Conservation (phyloP, 257 asterid species). For the Solanum peruvianum region DNA sequence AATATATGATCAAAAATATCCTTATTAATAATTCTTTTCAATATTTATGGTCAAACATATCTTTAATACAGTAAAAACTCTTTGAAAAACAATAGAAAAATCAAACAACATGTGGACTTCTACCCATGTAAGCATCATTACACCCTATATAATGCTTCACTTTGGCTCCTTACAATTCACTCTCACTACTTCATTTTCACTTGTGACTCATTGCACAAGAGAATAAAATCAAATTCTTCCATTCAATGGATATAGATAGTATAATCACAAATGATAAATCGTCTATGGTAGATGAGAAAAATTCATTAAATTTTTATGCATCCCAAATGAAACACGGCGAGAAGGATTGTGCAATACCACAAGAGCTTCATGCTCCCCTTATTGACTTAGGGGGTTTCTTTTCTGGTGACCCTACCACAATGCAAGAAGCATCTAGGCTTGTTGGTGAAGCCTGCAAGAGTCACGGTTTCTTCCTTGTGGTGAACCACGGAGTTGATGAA, state of each 20-base stretch:
- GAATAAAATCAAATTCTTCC: not conserved
- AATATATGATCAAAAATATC: not conserved
- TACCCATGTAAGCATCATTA: not conserved
- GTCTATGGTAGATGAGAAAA: not conserved
- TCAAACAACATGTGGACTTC: constrained; percentile 11
- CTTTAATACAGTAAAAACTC: not conserved
- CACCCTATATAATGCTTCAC: not conserved
- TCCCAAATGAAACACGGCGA: constrained; percentile 19
- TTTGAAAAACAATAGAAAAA: not conserved
- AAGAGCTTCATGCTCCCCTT: constrained; percentile 44
- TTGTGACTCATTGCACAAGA: not conserved
- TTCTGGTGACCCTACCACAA: constrained; percentile 41
- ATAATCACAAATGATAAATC: constrained; percentile 12
- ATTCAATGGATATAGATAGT: constrained; percentile 50
- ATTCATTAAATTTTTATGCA: constrained; percentile 34
- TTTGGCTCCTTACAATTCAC: not conserved
- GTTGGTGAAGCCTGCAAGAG: constrained; percentile 56
- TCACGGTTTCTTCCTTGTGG: constrained; percentile 71
- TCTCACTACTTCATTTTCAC: not conserved
- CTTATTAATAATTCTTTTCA: too few relatives aligned
- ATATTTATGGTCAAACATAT: too few relatives aligned
- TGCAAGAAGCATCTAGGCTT: constrained; percentile 24
- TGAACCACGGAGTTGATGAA: constrained; percentile 50
- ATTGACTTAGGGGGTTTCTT: constrained; percentile 57
- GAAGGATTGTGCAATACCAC: not conserved